Conservation (phyloP, 2,329 filamentous ascomycete genomes). For the Samsoniella hepiali region DNA sequence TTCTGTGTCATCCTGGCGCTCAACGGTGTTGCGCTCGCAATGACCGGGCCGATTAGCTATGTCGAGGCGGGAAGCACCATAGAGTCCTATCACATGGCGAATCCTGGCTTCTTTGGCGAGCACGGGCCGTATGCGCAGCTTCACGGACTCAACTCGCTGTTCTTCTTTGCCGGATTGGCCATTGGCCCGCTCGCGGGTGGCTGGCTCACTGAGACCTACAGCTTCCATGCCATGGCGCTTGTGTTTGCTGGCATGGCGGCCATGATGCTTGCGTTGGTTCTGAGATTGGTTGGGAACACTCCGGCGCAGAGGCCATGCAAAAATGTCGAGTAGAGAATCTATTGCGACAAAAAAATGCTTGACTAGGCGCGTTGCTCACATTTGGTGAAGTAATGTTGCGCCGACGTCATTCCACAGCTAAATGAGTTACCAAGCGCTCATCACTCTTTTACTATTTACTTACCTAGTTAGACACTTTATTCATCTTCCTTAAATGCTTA, state of each 20-base stretch:
- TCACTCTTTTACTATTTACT: no score
- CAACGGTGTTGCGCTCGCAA: slow-evolving; percentile 13
- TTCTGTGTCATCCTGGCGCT: slow-evolving; percentile 2
- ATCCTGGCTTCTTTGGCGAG: slow-evolving; percentile 18
- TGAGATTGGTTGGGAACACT: background rate
- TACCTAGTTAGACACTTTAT: background rate
- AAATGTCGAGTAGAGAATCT: no score
- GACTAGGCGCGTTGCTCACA: no score
- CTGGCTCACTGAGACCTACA: background rate
- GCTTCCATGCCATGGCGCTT: background rate
- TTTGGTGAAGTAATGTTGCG: no score
- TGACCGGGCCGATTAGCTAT: background rate
- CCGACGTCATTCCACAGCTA: no score
- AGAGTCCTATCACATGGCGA: slow-evolving; percentile 16
- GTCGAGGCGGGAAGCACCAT: slow-evolving; percentile 18
- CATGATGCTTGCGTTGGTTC: background rate
- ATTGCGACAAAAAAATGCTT: no score
- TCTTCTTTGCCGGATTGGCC: slow-evolving; percentile 14
- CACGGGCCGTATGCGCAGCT: slow-evolving; percentile 21
- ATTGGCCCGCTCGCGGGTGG: slow-evolving; percentile 13
- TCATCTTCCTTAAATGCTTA: background rate
- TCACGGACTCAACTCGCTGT: slow-evolving; percentile 15
- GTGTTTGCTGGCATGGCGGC: background rate
- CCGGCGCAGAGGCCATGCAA: background rate
- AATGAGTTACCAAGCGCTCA: no score